Base-by-base conservation (phyloP, 768 basidiomycete genomes). In the Ramaria sp. region DNA sequence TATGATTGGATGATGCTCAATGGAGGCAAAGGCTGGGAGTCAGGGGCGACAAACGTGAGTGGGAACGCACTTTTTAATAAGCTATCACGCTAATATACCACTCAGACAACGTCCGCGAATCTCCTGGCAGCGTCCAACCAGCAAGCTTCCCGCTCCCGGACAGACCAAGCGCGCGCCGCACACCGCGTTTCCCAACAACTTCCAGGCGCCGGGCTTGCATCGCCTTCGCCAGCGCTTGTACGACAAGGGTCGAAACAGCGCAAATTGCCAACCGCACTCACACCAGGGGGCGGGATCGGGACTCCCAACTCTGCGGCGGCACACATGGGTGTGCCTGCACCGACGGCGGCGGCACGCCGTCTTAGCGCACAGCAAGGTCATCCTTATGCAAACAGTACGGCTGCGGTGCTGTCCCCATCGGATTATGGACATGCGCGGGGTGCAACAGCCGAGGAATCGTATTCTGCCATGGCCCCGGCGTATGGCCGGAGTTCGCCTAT, bases 1-100 rank as follows among this genome's bases (percentile, higher is more conserved):
- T 98, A 89, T 70, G 96, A 99, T 69, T 99, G 96, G 96, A 96
- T 95, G 74, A 62, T 86, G 59, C 72, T 97, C 52, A 93, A 98
- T 65, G 84, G 87, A 87, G 55, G 55, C 12, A 57, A 57, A 47
- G 55, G 55, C 30, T 57, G 55, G 55, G 55, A 57, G 9, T 52
- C 51, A 34, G 55, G 55, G 34, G 19, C 42, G 13, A 38, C 31
- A 22, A 49, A 22, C n/a, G 55, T 57, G 31, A 20, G 30, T 22
- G 6, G 20, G 43, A 38, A 41, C n/a, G 30, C 30, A 11, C 34
- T 37, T 31, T 3, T 34, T 52, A 19, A 52, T 24, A 20, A 30
- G 7, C 6, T 3, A 17, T 27, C 5, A 2, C 27, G 27, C 27
- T 27, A 27, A 12, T 52, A 22, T 37, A 11, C 27, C 27, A 27